phyloP scores from a whole-genome alignment of 345 rosid genomes.

The Moringa oleifera region DNA sequence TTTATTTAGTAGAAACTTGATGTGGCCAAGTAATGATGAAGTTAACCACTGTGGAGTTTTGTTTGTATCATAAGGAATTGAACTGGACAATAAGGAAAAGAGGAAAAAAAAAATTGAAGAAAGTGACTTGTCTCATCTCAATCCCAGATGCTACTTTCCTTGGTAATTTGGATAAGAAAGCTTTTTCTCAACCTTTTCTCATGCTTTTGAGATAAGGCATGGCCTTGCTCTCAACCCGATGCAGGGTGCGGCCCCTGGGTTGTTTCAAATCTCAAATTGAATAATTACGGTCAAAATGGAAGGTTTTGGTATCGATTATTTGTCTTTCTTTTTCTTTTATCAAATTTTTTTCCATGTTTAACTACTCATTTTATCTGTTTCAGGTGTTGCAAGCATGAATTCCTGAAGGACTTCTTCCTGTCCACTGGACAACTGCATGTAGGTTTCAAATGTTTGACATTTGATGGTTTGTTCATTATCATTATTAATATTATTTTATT shows the following conservation, averaged over 20 bases:
- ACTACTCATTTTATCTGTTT: slow-evolving; percentile 13
- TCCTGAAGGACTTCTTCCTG: slow-evolving; percentile 90
- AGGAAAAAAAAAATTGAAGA: neutral
- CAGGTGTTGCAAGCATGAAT: slow-evolving; percentile 85
- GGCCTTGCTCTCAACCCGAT: neutral
- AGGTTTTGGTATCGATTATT: no score
- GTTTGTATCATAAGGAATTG: no score
- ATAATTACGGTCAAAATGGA: no score
- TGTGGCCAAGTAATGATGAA: neutral
- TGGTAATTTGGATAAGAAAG: no score
- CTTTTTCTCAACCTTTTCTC: no score
- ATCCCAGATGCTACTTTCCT: no score
- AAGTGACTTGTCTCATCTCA: no score
- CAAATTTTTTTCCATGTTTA: no score
- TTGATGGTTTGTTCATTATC: slow-evolving; percentile 5
- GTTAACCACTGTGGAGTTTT: neutral
- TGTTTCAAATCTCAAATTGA: neutral
- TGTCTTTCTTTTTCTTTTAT: neutral
- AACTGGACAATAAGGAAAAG: neutral
- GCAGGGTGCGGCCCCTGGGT: neutral
- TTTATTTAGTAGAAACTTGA: no score
- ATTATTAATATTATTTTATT: slow-evolving; percentile 14
- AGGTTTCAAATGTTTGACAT: slow-evolving; percentile 25
- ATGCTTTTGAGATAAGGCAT: neutral
- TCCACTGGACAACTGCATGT: slow-evolving; percentile 92